A percentile compares a stretch with the other conserved stretches of the same genome.
Conservation (phyloP, 345 rosid species). For the Lepidium didymum region DNA sequence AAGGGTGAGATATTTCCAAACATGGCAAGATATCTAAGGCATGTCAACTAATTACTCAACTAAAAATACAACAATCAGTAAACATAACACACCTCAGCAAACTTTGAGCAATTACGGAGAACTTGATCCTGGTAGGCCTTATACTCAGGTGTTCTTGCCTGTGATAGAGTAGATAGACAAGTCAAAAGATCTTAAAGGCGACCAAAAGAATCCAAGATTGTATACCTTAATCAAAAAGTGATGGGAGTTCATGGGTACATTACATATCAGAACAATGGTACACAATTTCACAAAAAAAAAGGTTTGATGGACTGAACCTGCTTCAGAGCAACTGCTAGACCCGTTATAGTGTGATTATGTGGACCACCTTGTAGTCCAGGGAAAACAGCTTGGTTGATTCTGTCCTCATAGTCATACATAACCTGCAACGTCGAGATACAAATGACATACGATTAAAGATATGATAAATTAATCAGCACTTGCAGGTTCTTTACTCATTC, state of each 20-base stretch:
- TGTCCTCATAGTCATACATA: slow-evolving; percentile 79
- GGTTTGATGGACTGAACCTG: slow-evolving; percentile 42
- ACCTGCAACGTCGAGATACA: slow-evolving; percentile 42
- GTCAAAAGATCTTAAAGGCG: slow-evolving; percentile 7
- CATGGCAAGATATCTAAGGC: not conserved
- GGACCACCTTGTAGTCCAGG: slow-evolving; percentile 99
- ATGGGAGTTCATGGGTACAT: not conserved
- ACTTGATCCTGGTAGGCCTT: slow-evolving; percentile 92
- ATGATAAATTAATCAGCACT: not conserved
- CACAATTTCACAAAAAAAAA: not conserved
- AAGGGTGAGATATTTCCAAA: slow-evolving; percentile 1
- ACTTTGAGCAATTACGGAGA: slow-evolving; percentile 62
- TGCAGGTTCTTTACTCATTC: not conserved
- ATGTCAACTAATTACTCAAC: slow-evolving; percentile 1
- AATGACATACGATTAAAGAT: slow-evolving; percentile 2
- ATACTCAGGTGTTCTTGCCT: slow-evolving; percentile 81
- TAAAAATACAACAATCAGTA: not conserved
- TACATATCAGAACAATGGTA: not conserved
- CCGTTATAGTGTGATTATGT: slow-evolving; percentile 89
- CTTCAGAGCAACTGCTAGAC: slow-evolving; percentile 85
- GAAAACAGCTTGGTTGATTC: slow-evolving; percentile 86
- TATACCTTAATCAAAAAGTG: not conserved
- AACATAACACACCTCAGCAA: slow-evolving; percentile 54
- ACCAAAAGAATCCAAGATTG: not conserved
- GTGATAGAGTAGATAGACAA: slow-evolving; percentile 3